Evolutionary conservation across 192 early-diverging fungal species (phyloP).

Genomic region (Coemansia javaensis): DNA sequence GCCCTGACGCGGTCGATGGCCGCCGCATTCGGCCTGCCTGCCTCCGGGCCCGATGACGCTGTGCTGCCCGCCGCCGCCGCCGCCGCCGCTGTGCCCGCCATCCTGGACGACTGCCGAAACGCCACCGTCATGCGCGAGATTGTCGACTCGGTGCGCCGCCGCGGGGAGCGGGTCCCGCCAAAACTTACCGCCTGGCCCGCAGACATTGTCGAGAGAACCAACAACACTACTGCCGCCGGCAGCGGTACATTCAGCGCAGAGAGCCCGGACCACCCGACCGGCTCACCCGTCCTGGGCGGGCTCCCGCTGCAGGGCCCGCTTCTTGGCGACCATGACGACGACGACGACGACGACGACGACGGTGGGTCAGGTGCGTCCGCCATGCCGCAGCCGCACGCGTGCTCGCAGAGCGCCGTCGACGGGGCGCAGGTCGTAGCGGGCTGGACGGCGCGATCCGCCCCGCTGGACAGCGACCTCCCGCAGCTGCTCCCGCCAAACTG

Average conservation of each 20-base stretch:
- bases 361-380: too few species aligned
- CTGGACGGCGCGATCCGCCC: slow-evolving; percentile 3
- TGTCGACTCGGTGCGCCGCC: slow-evolving; percentile 22
- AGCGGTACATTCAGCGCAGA: too few species aligned
- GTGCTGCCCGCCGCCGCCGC: not conserved
- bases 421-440: slow-evolving; percentile 14
- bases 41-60: not conserved
- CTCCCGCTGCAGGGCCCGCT: too few species aligned
- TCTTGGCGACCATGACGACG: too few species aligned
- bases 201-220: slow-evolving; percentile 8
- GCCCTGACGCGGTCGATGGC: slow-evolving; percentile 15
- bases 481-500: slow-evolving; percentile 61
- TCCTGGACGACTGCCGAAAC: slow-evolving; percentile 32
- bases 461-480: slow-evolving; percentile 16
- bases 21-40: slow-evolving; percentile 15
- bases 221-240: not conserved
- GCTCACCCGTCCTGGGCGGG: not conserved
- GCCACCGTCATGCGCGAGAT: slow-evolving; percentile 37
- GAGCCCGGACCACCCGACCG: not conserved
- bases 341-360: too few species aligned
- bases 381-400: not conserved
- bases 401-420: slow-evolving; percentile 4
- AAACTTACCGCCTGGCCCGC: slow-evolving; percentile 22
- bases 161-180: slow-evolving; percentile 9
- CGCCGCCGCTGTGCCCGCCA: not conserved